These are phyloP conservation scores for Pseudonectria foliicola DNA, from an alignment of 2,329 filamentous ascomycete species.

Conservation along the genomic window DNA sequence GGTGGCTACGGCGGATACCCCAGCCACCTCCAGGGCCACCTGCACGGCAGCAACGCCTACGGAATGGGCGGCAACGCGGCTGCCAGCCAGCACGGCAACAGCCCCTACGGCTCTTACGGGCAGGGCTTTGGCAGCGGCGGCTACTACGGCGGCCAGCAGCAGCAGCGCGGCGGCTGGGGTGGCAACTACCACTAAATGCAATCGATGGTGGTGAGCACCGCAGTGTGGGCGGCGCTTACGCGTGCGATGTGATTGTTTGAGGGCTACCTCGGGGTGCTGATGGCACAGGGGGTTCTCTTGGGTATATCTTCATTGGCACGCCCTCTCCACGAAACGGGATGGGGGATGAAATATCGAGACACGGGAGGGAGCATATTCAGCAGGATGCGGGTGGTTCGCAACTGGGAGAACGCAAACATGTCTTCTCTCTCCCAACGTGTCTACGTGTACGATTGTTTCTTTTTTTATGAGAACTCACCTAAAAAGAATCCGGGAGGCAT, in stretches of 20 bases:
- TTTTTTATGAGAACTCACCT: conserved; percentile 24
- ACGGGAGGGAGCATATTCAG: conserved; percentile 25
- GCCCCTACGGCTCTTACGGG: conserved; percentile 47
- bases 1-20: conserved; percentile 50
- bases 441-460: conserved; percentile 33
- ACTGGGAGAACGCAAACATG: conserved; percentile 17
- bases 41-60: conserved; percentile 49
- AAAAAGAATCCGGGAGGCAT: conserved; percentile 26
- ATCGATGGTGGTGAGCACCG: conserved; percentile 20
- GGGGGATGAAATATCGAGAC: conserved; percentile 13
- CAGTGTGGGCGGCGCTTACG: conserved; percentile 11
- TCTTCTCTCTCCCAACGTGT: conserved; percentile 22
- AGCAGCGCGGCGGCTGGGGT: conserved; percentile 50
- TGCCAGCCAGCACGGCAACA: conserved; percentile 46
- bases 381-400: conserved; percentile 22
- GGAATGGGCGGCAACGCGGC: conserved; percentile 45
- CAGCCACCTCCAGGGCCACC: conserved; percentile 45
- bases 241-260: too few species aligned
- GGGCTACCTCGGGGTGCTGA: too few species aligned
- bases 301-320: not conserved
- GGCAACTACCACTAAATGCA: conserved; percentile 47
- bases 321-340: not conserved
- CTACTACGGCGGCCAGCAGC: conserved; percentile 41
- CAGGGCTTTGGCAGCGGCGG: conserved; percentile 40
- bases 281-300: too few species aligned